Conservation (phyloP, 495 filamentous ascomycete genomes). For the Penicillium samsonianum region DNA sequence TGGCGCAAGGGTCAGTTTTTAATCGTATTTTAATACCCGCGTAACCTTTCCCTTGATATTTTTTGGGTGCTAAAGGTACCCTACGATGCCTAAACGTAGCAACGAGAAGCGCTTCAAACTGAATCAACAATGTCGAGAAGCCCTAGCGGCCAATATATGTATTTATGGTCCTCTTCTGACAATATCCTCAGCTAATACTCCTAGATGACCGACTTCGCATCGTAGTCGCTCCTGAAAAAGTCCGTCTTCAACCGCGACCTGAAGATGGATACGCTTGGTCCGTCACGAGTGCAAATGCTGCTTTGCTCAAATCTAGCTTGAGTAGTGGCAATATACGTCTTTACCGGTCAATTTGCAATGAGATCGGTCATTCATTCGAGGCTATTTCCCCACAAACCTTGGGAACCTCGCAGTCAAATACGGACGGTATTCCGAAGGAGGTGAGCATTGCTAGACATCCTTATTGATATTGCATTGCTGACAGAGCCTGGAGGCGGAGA, state of each 20-base stretch:
- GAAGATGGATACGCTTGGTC: conserved; percentile 15
- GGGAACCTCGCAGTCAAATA: not conserved
- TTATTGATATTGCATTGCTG: not conserved
- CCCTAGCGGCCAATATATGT: too few relatives aligned
- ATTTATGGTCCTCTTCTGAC: too few relatives aligned
- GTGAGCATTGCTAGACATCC: not conserved
- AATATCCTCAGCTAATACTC: too few relatives aligned
- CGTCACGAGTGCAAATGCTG: not conserved
- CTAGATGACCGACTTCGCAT: too few relatives aligned
- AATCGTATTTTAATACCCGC: not conserved
- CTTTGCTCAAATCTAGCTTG: not conserved
- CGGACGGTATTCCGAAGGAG: not conserved
- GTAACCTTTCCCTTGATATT: not conserved
- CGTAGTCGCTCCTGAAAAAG: too few relatives aligned
- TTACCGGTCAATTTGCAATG: not conserved
- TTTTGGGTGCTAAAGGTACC: not conserved
- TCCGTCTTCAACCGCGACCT: too few relatives aligned
- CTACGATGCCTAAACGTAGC: too few relatives aligned
- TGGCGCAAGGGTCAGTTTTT: not conserved
- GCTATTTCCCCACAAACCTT: not conserved
- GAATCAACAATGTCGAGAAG: too few relatives aligned
- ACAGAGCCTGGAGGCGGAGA: too few relatives aligned
- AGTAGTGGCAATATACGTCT: conserved; percentile 9
- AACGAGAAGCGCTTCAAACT: too few relatives aligned
- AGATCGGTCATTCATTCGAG: not conserved